Evolutionary conservation across 306 rosid species (phyloP).

Genomic region (Quercus ilex): DNA sequence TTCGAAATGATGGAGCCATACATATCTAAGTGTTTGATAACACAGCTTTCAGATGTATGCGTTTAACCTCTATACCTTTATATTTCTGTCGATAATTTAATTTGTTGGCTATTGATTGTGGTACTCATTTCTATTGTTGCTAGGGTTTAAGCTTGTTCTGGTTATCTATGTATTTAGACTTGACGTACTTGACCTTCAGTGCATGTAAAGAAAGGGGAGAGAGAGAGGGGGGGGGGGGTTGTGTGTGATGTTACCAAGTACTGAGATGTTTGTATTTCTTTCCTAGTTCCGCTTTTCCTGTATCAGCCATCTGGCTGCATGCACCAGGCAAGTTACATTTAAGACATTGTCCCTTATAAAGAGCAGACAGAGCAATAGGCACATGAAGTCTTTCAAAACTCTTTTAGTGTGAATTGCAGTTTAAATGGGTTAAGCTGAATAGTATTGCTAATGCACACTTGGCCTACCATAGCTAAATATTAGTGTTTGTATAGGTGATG

Average conservation of each 20-base stretch:
- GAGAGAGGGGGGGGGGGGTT: too few relatives aligned
- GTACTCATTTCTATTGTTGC: neutral
- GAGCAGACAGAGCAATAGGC: neutral
- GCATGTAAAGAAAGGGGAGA: neutral
- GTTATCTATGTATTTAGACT: neutral
- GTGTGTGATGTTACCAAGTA: neutral
- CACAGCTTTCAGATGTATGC: slow-evolving; percentile 68
- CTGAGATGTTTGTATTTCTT: neutral
- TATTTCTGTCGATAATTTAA: neutral
- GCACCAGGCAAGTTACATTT: neutral
- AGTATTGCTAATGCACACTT: too few relatives aligned
- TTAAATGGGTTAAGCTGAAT: neutral
- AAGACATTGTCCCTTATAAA: neutral
- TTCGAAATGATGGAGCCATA: slow-evolving; percentile 62
- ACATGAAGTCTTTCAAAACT: neutral
- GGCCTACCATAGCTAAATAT: neutral
- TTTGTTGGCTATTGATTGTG: neutral
- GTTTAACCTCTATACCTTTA: neutral
- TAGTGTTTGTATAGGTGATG: neutral
- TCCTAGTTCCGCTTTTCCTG: neutral
- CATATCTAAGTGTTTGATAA: slow-evolving; percentile 47
- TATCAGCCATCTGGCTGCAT: neutral
- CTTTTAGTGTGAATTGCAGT: neutral
- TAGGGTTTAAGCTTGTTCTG: neutral
- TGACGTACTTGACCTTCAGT: neutral